Base-by-base conservation (phyloP, 805 yeast genomes). In the Lipomyces mesembrius region DNA sequence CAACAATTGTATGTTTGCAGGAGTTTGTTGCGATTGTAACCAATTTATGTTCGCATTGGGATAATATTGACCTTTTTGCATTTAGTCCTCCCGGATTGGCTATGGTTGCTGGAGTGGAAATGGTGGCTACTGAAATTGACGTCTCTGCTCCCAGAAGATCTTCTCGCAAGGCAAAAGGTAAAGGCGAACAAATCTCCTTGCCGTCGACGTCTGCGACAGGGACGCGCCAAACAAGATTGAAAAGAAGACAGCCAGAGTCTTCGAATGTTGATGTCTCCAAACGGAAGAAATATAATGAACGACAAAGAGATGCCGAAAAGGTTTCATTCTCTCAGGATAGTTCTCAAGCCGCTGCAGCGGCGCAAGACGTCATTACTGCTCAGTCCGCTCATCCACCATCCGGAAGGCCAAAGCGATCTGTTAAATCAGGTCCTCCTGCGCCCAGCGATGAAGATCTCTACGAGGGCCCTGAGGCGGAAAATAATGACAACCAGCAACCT, bases 261-360 rank as follows among this genome's bases (percentile, higher is more conserved):
- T 17, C 4, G 34, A 22, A 14, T 2, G 22, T 43, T 43, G 49
- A 4, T 22, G 20, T 8, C 3, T 17, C 49, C 7, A 57, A 27
- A 39, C 51, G 52, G 61, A 25, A 59, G 51, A 51, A 35, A 20
- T 22, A 22, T 27, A 55, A 22, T 51, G 62, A 59, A 12, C 62
- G 57, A 20, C 62, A 59, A 35, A 37, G 29, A n/a, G 60, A 59
- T 32, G 57, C 57, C 17, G 62, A 27, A 5, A 59, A 59, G 34
- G 43, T 59, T 27, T 37, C 27, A 9, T 59, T 59, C 22, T 59
- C 25, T 51, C 34, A 2, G 17, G 20, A 22, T 9, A 22, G 22
- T 14, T 52, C 62, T 8, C 22, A 27, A 29, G 3, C 61, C 39
- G 4, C 25, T n/a, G 60, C 49, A 17, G 49, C 8, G 20, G 22